Conservation (phyloP, 148 eudicot genomes). For the Talinum fruticosum region DNA sequence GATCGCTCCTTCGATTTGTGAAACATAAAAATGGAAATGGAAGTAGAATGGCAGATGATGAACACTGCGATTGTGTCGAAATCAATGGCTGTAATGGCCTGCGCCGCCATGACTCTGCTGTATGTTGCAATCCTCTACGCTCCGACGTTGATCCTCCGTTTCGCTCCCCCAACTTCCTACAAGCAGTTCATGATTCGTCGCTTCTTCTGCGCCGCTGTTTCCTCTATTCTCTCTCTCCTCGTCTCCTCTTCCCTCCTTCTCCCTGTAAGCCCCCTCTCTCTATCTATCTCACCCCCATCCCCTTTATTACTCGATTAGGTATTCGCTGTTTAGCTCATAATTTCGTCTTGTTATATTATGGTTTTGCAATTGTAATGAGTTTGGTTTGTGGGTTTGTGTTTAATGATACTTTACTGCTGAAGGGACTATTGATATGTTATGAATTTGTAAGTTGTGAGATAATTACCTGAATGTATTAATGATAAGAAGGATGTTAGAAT, state of each 20-base stretch:
- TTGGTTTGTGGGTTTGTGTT: neutral
- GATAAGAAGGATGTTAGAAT: neutral
- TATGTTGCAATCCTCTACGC: slow-evolving; percentile 73
- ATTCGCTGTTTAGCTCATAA: no score
- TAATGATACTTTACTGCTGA: neutral
- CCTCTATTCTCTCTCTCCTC: slow-evolving; percentile 56
- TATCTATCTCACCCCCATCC: no score
- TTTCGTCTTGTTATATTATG: no score
- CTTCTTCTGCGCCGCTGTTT: slow-evolving; percentile 63
- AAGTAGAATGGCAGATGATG: neutral
- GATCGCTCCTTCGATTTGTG: neutral
- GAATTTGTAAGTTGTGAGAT: neutral
- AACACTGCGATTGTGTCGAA: slow-evolving; percentile 25
- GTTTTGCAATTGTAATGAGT: neutral
- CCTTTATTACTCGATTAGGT: no score
- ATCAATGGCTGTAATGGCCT: slow-evolving; percentile 49
- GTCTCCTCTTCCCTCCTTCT: slow-evolving; percentile 54
- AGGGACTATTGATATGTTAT: neutral
- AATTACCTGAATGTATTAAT: neutral
- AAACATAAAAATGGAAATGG: slow-evolving; percentile 4
- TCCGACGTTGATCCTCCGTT: slow-evolving; percentile 72
- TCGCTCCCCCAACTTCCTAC: slow-evolving; percentile 60
- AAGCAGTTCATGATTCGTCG: slow-evolving; percentile 65
- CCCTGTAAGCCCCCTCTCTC: slow-evolving; percentile 39
- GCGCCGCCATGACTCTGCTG: slow-evolving; percentile 57